Evolutionary conservation across 768 basidiomycete species (phyloP), one percentile per base, ranked within the genome.

Genomic region (Trametes cubensis): DNA sequence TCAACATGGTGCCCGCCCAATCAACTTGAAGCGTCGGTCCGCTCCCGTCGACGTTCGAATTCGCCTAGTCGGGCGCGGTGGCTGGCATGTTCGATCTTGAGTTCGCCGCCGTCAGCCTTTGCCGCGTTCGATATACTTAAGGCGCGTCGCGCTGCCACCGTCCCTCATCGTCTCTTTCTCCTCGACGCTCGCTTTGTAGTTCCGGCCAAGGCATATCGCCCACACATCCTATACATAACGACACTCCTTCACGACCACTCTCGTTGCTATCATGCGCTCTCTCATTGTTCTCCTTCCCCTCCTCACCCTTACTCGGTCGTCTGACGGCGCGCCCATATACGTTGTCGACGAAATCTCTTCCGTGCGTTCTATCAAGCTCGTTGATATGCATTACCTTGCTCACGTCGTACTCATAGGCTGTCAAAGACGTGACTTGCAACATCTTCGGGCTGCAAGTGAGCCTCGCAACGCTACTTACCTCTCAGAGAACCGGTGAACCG

Each of bases 281-380:
- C 46, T 67, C 8, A 34, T 55, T 45, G 44, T 62, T 23, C 28
- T 52, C 63, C 46, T 64, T 11, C 60, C 60, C 11, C 63, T 67
- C 25, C 61, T 60, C 38, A 30, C 56, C 10, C 26, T 63, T 6
- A 45, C 28, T 45, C 45, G 40, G 26, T 45, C 55, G 6, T 45
- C 62, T 7, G 46, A 41, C 6, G 57, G 56, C 0, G 60, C 56
- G 7, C 66, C 63, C 4, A 25, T 67, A 5, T 39, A 45, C 17
- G 54, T n/a, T 20, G 14, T 6, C 20, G 23, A 7, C 40, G 53
- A 26, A 6, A 30, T 39, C 30, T 1, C 49, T 20, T 4, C 54
- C 41, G 53, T 44, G 23, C 40, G 54, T 49, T 6, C 21, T 13
- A 13, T 11, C 15, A 41, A 14, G 23, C 6, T 26, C 8, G 13